These are phyloP conservation scores for Populus trichocarpa DNA, from an alignment of 441 rosid species.

Conservation along the genomic window DNA sequence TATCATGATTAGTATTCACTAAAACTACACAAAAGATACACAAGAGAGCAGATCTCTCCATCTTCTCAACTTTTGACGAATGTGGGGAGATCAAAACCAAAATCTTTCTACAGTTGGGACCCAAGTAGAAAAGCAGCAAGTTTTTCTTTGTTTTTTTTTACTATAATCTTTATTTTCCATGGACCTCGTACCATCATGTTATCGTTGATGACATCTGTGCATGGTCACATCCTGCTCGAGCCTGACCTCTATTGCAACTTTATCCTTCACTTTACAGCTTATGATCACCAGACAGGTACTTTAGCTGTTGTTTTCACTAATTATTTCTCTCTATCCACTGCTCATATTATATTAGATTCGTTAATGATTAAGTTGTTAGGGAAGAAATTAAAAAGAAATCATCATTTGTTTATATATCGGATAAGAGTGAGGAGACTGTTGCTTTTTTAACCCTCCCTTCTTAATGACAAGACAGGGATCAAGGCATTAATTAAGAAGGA, in stretches of 20 bases:
- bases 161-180: too few species aligned
- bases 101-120: background rate
- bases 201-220: background rate
- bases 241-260: constrained; percentile 20
- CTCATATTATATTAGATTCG: background rate
- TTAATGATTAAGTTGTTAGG: background rate
- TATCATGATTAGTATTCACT: background rate
- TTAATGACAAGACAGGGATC: background rate
- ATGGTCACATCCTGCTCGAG: constrained; percentile 8
- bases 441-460: background rate
- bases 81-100: background rate
- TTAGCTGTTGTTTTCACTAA: constrained; percentile 5
- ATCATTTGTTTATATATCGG: background rate
- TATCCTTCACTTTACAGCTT: constrained; percentile 18
- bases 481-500: too few species aligned
- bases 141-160: background rate
- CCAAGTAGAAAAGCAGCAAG: background rate
- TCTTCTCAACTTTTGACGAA: background rate
- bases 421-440: background rate
- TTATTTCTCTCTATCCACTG: constrained; percentile 13
- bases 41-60: background rate
- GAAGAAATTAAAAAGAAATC: too few species aligned
- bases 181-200: constrained; percentile 21
- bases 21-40: background rate
- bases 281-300: constrained; percentile 13